Evolutionary conservation across 108 stramenopile genomes (phyloP).

Genomic region (Fragilariopsis cylindrus): DNA sequence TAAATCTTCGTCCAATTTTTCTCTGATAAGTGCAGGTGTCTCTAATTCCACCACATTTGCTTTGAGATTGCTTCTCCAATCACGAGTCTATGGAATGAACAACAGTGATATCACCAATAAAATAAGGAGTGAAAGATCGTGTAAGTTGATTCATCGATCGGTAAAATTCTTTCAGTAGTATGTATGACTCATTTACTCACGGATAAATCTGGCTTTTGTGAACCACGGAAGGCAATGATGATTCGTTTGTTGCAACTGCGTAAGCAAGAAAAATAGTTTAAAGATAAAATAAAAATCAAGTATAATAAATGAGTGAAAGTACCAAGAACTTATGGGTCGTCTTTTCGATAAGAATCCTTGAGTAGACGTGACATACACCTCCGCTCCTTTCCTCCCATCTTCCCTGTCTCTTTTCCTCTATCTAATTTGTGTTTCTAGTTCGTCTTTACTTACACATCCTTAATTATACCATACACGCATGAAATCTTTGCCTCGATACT

Average conservation of each 20-base stretch:
- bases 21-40: background rate
- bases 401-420: too few relatives aligned
- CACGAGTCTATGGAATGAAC: background rate
- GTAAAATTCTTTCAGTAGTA: too few relatives aligned
- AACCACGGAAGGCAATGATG: conserved; percentile 1
- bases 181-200: too few relatives aligned
- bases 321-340: background rate
- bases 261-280: too few relatives aligned
- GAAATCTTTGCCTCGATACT: background rate
- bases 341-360: background rate
- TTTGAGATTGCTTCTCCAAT: conserved; percentile 10
- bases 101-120: too few relatives aligned
- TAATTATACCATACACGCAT: background rate
- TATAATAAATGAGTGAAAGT: background rate
- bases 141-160: too few relatives aligned
- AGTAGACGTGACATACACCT: background rate
- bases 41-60: background rate
- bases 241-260: conserved; percentile 1
- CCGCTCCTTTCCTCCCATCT: too few relatives aligned
- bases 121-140: too few relatives aligned
- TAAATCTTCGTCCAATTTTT: conserved; percentile 5
- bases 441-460: conserved; percentile 1
- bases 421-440: too few relatives aligned
- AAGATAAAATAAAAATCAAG: background rate
- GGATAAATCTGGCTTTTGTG: background rate